Percentiles rank a stretch among this genome's conserved stretches.
phyloP scores from a whole-genome alignment of 2,329 filamentous ascomycete species.

The Trichoderma sp. region DNA sequence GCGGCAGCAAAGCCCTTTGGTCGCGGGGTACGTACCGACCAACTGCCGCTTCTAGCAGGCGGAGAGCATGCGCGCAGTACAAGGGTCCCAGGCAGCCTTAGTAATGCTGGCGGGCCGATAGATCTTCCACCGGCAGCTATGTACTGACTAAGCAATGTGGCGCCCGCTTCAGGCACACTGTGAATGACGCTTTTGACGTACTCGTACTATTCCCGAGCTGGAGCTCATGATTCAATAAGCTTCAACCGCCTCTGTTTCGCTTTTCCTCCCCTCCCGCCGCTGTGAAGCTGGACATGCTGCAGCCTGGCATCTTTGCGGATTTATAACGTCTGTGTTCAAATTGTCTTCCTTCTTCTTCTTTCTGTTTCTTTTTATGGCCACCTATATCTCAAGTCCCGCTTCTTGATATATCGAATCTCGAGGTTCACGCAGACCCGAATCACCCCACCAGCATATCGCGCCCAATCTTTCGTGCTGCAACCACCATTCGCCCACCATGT shows the following conservation, averaged over 20 bases:
- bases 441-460: not conserved
- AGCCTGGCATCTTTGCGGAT: not conserved
- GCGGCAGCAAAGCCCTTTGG: conserved; percentile 18
- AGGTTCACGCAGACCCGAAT: not conserved
- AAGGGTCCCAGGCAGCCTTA: not conserved
- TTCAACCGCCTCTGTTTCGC: conserved; percentile 1
- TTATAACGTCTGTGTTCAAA: not conserved
- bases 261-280: not conserved
- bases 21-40: conserved; percentile 15
- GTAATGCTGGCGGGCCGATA: not conserved
- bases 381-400: not conserved
- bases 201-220: conserved; percentile 12
- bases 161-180: conserved; percentile 28
- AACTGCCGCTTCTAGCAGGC: conserved; percentile 12
- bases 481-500: conserved; percentile 53
- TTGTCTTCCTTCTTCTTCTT: not conserved
- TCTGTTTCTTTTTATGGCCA: not conserved
- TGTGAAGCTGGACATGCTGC: conserved; percentile 2
- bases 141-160: not conserved
- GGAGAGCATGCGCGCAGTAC: not conserved
- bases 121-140: not conserved
- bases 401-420: not conserved
- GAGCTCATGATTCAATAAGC: conserved; percentile 21
- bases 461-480: not conserved
- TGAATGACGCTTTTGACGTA: conserved; percentile 30